Evolutionary conservation across 1,284 basidiomycete species (phyloP).

Genomic region (Omphalotus olearius): DNA sequence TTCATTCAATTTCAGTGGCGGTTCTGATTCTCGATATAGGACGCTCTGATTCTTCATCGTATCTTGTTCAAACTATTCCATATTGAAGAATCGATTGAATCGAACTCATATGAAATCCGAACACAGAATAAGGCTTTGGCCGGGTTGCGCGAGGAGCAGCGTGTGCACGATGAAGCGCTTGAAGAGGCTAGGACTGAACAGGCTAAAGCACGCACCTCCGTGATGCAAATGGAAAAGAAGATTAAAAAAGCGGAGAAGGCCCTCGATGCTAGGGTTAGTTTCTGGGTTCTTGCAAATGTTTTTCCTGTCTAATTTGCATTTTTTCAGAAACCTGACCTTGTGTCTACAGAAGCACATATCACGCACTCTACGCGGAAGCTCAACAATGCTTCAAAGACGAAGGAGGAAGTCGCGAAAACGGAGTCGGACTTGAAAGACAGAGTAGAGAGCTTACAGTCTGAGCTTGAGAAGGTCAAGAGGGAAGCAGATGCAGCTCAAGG

Average conservation of each 20-base stretch:
- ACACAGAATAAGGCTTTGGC: conserved; percentile 68
- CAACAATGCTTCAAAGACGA: conserved; percentile 62
- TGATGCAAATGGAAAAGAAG: conserved; percentile 71
- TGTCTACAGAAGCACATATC: conserved; percentile 83
- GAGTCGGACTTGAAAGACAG: conserved; percentile 62
- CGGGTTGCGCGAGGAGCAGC: conserved; percentile 66
- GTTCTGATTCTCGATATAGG: conserved; percentile 38
- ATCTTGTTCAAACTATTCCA: conserved; percentile 90
- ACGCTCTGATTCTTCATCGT: conserved; percentile 77
- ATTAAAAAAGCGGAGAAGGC: conserved; percentile 83
- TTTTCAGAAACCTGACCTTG: conserved; percentile 73
- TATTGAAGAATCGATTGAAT: conserved; percentile 78
- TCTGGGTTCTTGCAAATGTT: background rate
- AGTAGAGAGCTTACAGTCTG: conserved; percentile 55
- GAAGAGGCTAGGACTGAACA: conserved; percentile 77
- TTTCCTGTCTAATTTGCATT: background rate
- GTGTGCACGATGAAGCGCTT: conserved; percentile 64
- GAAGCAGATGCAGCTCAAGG: conserved; percentile 79
- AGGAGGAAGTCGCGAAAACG: conserved; percentile 67
- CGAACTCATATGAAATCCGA: conserved; percentile 67
- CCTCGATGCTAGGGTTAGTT: conserved; percentile 73
- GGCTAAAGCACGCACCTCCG: conserved; percentile 70
- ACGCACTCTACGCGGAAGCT: conserved; percentile 79
- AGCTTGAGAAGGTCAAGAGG: conserved; percentile 63
- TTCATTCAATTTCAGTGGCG: conserved; percentile 7